Evolutionary conservation across 75 land plant species (phyloP), one percentile per base, ranked within the genome.

Genomic region (Larix kaempferi): DNA sequence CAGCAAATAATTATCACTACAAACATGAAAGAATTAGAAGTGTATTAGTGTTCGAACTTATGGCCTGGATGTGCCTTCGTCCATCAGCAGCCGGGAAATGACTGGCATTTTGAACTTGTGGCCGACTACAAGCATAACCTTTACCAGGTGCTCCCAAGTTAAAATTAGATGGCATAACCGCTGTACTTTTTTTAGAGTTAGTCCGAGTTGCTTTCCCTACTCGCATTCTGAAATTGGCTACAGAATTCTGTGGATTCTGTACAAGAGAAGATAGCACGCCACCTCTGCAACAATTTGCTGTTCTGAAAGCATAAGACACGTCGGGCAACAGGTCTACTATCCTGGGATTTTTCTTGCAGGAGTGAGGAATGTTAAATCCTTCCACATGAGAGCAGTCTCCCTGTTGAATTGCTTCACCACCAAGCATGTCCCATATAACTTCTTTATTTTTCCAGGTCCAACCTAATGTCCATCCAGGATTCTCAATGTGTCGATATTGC

Each of bases 391-490:
- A 78, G 69, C 93, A 90, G 62, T 88, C 80, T 5, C 95, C 95
- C 65, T 87, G 88, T 58, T 88, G 78, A 0, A 80, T 80, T 4
- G 95, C 88, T 57, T 86, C 80, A 0, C 87, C 91, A 17, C 95
- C 95, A 8, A 10, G 8, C 80, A 87, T 85, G 49, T 27, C 52
- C 93, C 86, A 86, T 15, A 93, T 90, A 5, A 88, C 87, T 76
- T 88, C 89, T 0, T 86, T 58, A 12, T 79, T 74, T 13, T 22
- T 39, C 93, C 95, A 93, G 19, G 39, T n/a, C 95, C 93, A 90
- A 10, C 89, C 76, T 56, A 90, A 56, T 49, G 33, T 86, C 93
- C 95, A 93, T 0, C 93, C 93, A 23, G 95, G 95, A 6, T n/a
- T 19, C 59, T 88, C 91, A 1, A 93, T 73, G 71, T 91, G 91